Percentiles rank a stretch among this genome's conserved stretches.
Evolutionary conservation across 441 rosid species (phyloP).

Genomic region (Dalechampia spathulata): DNA sequence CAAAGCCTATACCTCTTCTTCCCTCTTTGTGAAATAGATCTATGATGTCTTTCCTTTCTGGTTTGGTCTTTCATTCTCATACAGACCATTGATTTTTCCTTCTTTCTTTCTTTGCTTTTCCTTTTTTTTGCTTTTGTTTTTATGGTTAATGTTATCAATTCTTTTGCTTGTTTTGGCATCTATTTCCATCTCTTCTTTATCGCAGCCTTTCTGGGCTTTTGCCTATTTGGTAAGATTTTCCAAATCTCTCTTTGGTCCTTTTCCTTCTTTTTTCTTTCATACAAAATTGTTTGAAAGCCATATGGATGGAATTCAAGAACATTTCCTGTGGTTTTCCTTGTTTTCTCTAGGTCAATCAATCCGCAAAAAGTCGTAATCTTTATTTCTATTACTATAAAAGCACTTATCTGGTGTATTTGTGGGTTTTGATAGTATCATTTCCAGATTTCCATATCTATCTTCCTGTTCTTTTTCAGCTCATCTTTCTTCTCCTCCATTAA

Average conservation of each 20-base stretch:
- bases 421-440: neutral
- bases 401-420: no score
- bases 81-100: neutral
- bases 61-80: neutral
- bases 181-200: slow-evolving; percentile 3
- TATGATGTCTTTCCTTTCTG: neutral
- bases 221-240: slow-evolving; percentile 20
- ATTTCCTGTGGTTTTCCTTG: neutral
- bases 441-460: slow-evolving; percentile 6
- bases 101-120: neutral
- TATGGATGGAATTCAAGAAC: neutral
- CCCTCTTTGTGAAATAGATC: neutral
- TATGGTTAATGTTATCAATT: no score
- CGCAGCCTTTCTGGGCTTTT: slow-evolving; percentile 13
- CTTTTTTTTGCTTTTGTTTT: no score
- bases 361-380: no score
- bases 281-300: neutral
- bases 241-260: neutral
- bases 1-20: neutral
- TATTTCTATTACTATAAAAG: no score
- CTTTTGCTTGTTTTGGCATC: slow-evolving; percentile 8
- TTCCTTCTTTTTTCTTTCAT: neutral
- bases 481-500: neutral
- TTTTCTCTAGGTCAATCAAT: neutral
- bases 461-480: neutral